Base-by-base conservation (phyloP, 1,284 basidiomycete species). In the Polyporus tsugae region DNA sequence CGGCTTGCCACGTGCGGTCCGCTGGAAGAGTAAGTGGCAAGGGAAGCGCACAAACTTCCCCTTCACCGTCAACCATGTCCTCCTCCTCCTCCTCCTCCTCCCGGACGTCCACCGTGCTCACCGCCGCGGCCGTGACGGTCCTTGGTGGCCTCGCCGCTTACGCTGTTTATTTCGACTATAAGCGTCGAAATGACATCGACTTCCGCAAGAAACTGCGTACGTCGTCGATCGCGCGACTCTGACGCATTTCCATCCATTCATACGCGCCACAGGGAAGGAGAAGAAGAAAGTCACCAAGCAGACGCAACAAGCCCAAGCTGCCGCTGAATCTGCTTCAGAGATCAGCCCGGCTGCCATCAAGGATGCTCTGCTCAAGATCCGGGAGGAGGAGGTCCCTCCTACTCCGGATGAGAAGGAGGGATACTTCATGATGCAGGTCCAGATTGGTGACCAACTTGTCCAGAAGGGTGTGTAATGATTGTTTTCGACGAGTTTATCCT, bases 111-210 rank as follows among this genome's bases (percentile, higher is more conserved):
- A 76, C 80, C 52, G 70, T 78, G 68, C 70, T 85, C 79, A 88
- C 93, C 70, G 85, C 92, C 77, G 87, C 92, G 61, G 88, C 90
- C 64, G 83, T 92, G 76, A 88, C 93, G 41, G 82, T 90, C 59
- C 77, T 85, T 44, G 85, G 89, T 35, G 89, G 90, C 62, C 77
- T 92, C 53, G 80, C 93, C 63, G 93, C 90, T 22, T 98, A 97
- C 80, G 94, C 92, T 44, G 85, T 90, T 67, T 99, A 97, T 83
- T 99, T 99, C 79, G 97, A 99, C 87, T 93, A 98, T 86, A 94
- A 90, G 83, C 91, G 97, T 67, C 89, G 96, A 76, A 96, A 93
- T 80, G 95, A 98, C 79, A 81, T 87, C 49, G 85, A 87, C 15
- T 99, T 99, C 88, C 91, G 97, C 80, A 96, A 91, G 83, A 89